Conservation (phyloP, 2,329 filamentous ascomycete genomes). For the Zasmidium cellare region DNA sequence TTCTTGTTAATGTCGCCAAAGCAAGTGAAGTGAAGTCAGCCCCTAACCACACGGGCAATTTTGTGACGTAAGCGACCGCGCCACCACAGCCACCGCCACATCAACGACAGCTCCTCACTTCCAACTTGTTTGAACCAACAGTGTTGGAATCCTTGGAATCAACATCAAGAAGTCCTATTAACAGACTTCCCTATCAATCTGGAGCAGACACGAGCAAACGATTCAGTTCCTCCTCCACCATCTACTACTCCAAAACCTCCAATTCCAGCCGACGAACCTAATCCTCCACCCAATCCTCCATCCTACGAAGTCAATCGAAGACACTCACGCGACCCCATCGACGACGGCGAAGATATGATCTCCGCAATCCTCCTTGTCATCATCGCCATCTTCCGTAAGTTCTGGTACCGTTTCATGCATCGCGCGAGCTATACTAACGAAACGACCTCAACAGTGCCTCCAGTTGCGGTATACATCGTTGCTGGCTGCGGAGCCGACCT, state of each 20-base stretch:
- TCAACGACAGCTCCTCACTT: too few species aligned
- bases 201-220: not conserved
- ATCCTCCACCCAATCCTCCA: not conserved
- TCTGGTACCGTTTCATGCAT: too few species aligned
- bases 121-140: too few species aligned
- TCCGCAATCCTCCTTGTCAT: slow-evolving; percentile 44
- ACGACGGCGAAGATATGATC: slow-evolving; percentile 13
- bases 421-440: too few species aligned
- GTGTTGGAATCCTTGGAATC: too few species aligned
- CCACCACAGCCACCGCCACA: too few species aligned
- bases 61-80: too few species aligned
- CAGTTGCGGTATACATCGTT: slow-evolving; percentile 49
- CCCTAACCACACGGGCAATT: too few species aligned
- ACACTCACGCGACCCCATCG: not conserved
- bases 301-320: not conserved
- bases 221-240: not conserved
- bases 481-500: slow-evolving; percentile 52
- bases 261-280: not conserved
- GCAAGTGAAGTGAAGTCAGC: too few species aligned
- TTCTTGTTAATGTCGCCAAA: too few species aligned
- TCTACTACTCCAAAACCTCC: not conserved
- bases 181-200: not conserved
- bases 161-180: not conserved
- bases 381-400: slow-evolving; percentile 47
- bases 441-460: slow-evolving; percentile 41